Evolutionary conservation across 1,284 basidiomycete species (phyloP).

Genomic region (Wallemia ichthyophaga): DNA sequence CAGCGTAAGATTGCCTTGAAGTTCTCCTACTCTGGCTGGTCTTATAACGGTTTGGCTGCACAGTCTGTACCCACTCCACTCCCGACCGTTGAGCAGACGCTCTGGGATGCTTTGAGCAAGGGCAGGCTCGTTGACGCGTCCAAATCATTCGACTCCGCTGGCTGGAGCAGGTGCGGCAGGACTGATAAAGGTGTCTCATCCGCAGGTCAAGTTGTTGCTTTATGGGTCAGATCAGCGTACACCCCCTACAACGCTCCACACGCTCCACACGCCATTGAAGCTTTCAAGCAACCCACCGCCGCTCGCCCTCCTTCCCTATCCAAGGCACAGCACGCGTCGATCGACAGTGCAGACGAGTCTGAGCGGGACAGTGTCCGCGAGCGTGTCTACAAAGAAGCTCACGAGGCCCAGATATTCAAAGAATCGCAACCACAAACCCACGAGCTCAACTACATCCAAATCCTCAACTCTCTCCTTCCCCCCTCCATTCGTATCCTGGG

Average conservation of each 20-base stretch:
- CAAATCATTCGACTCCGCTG: slow-evolving; percentile 50
- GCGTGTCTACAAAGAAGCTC: neutral
- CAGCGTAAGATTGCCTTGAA: slow-evolving; percentile 69
- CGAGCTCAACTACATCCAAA: slow-evolving; percentile 47
- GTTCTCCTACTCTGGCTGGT: slow-evolving; percentile 72
- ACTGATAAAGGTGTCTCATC: slow-evolving; percentile 88
- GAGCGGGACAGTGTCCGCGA: slow-evolving; percentile 7
- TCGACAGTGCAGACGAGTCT: slow-evolving; percentile 6
- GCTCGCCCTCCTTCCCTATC: slow-evolving; percentile 1
- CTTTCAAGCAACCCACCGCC: neutral
- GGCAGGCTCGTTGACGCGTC: slow-evolving; percentile 40
- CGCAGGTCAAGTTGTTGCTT: slow-evolving; percentile 70
- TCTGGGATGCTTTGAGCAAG: slow-evolving; percentile 52
- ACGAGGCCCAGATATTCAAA: neutral
- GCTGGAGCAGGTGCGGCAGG: slow-evolving; percentile 67
- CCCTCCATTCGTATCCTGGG: slow-evolving; percentile 67
- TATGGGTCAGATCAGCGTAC: slow-evolving; percentile 36
- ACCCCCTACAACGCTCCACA: slow-evolving; percentile 7
- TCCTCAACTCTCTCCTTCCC: slow-evolving; percentile 73
- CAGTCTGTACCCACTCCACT: slow-evolving; percentile 35
- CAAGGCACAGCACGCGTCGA: slow-evolving; percentile 2
- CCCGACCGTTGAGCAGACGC: slow-evolving; percentile 66
- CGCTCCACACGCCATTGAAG: slow-evolving; percentile 6
- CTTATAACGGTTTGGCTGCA: slow-evolving; percentile 65
- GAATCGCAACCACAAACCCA: slow-evolving; percentile 8